phyloP scores from a whole-genome alignment of 2,329 filamentous ascomycete genomes.

The Trichoderma sp. region DNA sequence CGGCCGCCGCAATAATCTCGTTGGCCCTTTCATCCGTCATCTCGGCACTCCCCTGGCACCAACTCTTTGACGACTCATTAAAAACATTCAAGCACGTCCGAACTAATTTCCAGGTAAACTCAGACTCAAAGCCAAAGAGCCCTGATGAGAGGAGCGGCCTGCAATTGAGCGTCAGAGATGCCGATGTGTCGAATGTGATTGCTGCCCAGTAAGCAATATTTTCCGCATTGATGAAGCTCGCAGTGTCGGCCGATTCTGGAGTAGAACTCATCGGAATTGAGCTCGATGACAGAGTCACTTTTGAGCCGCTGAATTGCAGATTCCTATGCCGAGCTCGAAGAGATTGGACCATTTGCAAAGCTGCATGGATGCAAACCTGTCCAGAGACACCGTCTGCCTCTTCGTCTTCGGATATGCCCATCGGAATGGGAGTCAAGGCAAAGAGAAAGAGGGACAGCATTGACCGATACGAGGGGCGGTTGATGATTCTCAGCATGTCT shows the following conservation, averaged over 20 bases:
- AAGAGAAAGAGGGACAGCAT: slow-evolving; percentile 12
- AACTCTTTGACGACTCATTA: slow-evolving; percentile 15
- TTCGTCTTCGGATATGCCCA: slow-evolving; percentile 7
- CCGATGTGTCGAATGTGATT: slow-evolving; percentile 11
- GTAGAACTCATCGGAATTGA: background rate
- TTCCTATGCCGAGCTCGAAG: slow-evolving; percentile 3
- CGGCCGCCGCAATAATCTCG: slow-evolving; percentile 9
- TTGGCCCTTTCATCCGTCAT: slow-evolving; percentile 13
- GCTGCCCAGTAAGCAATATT: slow-evolving; percentile 7
- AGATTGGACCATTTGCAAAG: background rate
- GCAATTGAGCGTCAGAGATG: slow-evolving; percentile 14
- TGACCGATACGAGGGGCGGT: slow-evolving; percentile 5
- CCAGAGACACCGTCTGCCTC: slow-evolving; percentile 5
- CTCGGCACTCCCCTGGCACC: background rate
- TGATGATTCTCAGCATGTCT: slow-evolving; percentile 16
- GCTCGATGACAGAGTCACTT: background rate
- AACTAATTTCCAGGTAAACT: slow-evolving; percentile 10
- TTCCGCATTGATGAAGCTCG: slow-evolving; percentile 6
- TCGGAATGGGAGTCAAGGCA: slow-evolving; percentile 7
- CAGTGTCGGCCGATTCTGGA: slow-evolving; percentile 7
- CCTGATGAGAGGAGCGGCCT: slow-evolving; percentile 8
- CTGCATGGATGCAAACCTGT: slow-evolving; percentile 5
- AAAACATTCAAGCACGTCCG: slow-evolving; percentile 12
- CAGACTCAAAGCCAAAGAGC: slow-evolving; percentile 9
- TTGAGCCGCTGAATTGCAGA: slow-evolving; percentile 12